These are phyloP conservation scores for Kwoniella dendrophila DNA, from an alignment of 768 basidiomycete species.

Conservation along the genomic window DNA sequence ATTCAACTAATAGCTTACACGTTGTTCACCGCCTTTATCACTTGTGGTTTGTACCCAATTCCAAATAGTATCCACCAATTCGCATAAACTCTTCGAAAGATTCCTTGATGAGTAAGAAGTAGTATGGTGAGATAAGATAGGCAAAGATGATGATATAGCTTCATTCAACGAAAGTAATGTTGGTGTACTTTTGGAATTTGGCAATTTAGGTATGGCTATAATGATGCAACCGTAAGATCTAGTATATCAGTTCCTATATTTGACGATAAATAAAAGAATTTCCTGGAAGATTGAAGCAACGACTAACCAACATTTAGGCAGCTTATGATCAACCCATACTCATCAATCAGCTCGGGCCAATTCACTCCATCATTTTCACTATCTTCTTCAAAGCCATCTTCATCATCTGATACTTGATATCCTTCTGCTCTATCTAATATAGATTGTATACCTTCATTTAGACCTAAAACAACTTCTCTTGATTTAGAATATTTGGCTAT, in stretches of 20 bases:
- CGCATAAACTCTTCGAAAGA: conserved; percentile 5
- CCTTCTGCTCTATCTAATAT: conserved; percentile 30
- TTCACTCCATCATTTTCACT: conserved; percentile 3
- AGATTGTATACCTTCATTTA: conserved; percentile 28
- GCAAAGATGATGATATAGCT: conserved; percentile 16
- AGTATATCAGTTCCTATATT: conserved; percentile 1
- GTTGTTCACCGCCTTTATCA: conserved; percentile 28
- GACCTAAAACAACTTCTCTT: conserved; percentile 31
- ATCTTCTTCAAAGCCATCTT: conserved; percentile 16
- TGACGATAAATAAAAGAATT: background rate
- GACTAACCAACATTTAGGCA: conserved; percentile 17
- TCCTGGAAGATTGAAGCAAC: background rate
- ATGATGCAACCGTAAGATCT: background rate
- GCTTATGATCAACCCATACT: conserved; percentile 8
- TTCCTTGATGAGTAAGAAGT: conserved; percentile 5
- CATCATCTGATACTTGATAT: conserved; percentile 31
- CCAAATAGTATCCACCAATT: conserved; percentile 11
- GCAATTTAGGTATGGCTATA: conserved; percentile 18
- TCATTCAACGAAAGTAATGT: conserved; percentile 29
- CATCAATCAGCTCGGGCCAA: conserved; percentile 7
- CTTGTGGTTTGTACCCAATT: conserved; percentile 20
- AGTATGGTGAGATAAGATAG: conserved; percentile 18
- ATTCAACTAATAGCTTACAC: conserved; percentile 7
- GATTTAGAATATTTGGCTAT: conserved; percentile 18
- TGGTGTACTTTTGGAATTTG: conserved; percentile 30